Conservation (phyloP, 495 filamentous ascomycete genomes). For the Talaromyces liani region DNA sequence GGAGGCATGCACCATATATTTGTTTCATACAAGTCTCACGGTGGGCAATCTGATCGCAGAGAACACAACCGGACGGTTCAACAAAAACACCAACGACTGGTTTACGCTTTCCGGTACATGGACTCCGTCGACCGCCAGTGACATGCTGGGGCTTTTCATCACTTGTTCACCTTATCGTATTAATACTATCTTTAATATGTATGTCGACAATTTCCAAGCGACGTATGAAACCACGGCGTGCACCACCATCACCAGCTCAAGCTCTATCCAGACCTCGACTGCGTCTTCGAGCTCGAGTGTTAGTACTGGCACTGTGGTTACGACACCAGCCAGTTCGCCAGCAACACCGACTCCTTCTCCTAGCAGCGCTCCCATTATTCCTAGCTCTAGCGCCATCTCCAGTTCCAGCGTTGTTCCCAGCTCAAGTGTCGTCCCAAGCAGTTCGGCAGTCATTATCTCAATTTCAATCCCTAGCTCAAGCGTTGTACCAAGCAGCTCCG, state of each 20-base stretch:
- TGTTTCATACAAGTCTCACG: neutral
- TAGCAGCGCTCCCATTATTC: neutral
- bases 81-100: neutral
- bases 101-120: neutral
- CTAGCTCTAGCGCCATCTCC: neutral
- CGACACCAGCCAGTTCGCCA: neutral
- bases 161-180: neutral
- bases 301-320: neutral
- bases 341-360: neutral
- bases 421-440: neutral
- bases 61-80: neutral
- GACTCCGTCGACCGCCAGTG: neutral
- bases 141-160: neutral
- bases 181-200: neutral
- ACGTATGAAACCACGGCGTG: neutral
- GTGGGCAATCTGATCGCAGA: neutral
- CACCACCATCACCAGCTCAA: neutral
- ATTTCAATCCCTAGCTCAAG: neutral
- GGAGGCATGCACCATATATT: neutral
- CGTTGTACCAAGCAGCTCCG: neutral
- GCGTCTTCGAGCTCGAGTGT: neutral
- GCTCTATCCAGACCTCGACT: slow-evolving; percentile 1
- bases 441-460: neutral
- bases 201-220: neutral
- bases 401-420: neutral